A percentile compares a stretch with the other conserved stretches of the same genome.
Evolutionary conservation across 208 protist species (phyloP).

Genomic region (Borovskyia barvae): DNA sequence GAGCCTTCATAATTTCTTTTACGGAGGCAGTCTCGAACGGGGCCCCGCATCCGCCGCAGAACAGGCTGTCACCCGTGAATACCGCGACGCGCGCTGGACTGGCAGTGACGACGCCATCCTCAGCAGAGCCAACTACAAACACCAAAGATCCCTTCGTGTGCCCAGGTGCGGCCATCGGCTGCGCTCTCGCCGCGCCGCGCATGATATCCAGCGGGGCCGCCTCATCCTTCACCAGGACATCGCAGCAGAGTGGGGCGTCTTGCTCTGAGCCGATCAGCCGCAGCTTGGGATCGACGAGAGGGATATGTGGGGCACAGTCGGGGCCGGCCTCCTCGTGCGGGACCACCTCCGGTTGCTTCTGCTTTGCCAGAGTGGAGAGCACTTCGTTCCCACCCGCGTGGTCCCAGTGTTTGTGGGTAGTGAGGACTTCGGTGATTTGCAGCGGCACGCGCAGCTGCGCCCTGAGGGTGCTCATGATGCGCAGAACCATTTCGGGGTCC

Average conservation of each 20-base stretch:
- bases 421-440: slow-evolving; percentile 83
- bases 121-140: slow-evolving; percentile 55
- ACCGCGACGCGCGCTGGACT: slow-evolving; percentile 43
- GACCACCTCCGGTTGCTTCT: background rate
- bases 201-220: slow-evolving; percentile 52
- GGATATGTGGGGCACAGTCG: slow-evolving; percentile 7
- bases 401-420: slow-evolving; percentile 97
- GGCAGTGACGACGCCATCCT: slow-evolving; percentile 24
- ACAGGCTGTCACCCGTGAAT: slow-evolving; percentile 94
- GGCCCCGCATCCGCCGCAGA: slow-evolving; percentile 89
- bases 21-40: slow-evolving; percentile 86
- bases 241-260: slow-evolving; percentile 62
- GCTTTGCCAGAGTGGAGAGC: slow-evolving; percentile 27
- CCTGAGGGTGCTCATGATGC: slow-evolving; percentile 36
- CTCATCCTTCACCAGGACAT: slow-evolving; percentile 40
- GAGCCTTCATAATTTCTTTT: slow-evolving; percentile 44
- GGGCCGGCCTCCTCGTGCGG: slow-evolving; percentile 12
- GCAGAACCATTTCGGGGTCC: slow-evolving; percentile 57
- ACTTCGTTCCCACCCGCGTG: slow-evolving; percentile 92
- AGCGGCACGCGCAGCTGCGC: slow-evolving; percentile 31
- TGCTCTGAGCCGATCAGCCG: slow-evolving; percentile 70
- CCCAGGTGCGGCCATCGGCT: slow-evolving; percentile 64
- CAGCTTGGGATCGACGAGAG: slow-evolving; percentile 26
- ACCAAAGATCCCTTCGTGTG: slow-evolving; percentile 84
- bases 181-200: slow-evolving; percentile 39